A percentile compares a stretch with the other conserved stretches of the same genome.
These are phyloP conservation scores for Psilocybe tampanensis DNA, from an alignment of 768 basidiomycete genomes.

Conservation along the genomic window DNA sequence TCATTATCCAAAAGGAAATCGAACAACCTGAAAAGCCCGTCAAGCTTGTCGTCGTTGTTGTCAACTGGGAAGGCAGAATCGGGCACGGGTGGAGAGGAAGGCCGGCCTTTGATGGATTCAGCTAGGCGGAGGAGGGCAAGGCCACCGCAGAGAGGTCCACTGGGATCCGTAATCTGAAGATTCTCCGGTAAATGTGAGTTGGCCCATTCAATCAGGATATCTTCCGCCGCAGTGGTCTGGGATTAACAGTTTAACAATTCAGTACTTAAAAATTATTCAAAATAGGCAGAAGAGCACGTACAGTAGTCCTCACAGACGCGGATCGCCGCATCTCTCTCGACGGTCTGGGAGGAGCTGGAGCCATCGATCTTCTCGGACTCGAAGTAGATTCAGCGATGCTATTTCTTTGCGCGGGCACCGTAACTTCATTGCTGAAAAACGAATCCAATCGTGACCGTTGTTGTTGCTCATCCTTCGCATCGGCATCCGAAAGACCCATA, in stretches of 20 bases:
- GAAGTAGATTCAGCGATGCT: slow-evolving; percentile 2
- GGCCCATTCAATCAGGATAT: slow-evolving; percentile 81
- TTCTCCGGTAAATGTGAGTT: slow-evolving; percentile 77
- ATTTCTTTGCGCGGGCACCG: slow-evolving; percentile 20
- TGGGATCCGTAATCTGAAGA: slow-evolving; percentile 55
- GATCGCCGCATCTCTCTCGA: slow-evolving; percentile 61
- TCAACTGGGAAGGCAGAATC: slow-evolving; percentile 78
- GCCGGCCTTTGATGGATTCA: slow-evolving; percentile 72
- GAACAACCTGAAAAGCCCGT: slow-evolving; percentile 86
- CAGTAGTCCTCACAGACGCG: slow-evolving; percentile 31
- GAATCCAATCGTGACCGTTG: slow-evolving; percentile 53
- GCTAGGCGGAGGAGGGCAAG: slow-evolving; percentile 83
- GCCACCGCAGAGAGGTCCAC: slow-evolving; percentile 58
- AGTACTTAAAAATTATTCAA: neutral
- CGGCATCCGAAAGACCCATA: slow-evolving; percentile 55
- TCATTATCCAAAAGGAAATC: slow-evolving; percentile 93
- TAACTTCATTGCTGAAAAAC: slow-evolving; percentile 54
- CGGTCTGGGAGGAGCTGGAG: slow-evolving; percentile 71
- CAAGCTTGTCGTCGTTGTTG: slow-evolving; percentile 75
- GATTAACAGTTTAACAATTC: slow-evolving; percentile 3
- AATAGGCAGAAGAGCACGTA: slow-evolving; percentile 20
- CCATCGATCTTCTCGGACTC: slow-evolving; percentile 22
- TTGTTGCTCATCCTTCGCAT: slow-evolving; percentile 49
- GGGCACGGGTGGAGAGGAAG: slow-evolving; percentile 70
- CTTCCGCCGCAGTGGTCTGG: slow-evolving; percentile 37